phyloP scores from a whole-genome alignment of 192 early-diverging fungal genomes.

The Endogone sp. region DNA sequence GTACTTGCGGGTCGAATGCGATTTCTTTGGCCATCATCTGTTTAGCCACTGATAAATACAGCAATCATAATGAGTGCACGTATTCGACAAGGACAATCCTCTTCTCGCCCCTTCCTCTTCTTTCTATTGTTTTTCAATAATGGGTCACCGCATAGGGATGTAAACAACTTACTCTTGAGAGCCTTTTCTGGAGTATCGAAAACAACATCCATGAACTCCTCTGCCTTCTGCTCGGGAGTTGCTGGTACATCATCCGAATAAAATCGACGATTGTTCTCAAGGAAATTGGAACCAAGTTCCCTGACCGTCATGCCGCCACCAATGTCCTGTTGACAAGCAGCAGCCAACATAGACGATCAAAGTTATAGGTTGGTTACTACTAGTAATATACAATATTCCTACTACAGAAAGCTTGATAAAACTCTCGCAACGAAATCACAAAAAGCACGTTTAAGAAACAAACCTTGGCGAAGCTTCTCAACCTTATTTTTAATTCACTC shows the following conservation, averaged over 20 bases:
- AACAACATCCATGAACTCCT: slow-evolving; percentile 35
- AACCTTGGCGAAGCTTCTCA: neutral
- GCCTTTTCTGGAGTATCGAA: slow-evolving; percentile 52
- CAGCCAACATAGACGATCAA: too few relatives aligned
- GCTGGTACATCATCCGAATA: slow-evolving; percentile 58
- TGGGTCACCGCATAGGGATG: too few relatives aligned
- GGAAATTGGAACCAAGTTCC: slow-evolving; percentile 59
- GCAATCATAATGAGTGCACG: too few relatives aligned
- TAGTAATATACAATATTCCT: too few relatives aligned
- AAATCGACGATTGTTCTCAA: slow-evolving; percentile 44
- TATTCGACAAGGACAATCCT: too few relatives aligned
- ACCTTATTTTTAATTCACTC: slow-evolving; percentile 15
- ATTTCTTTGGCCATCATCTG: slow-evolving; percentile 73
- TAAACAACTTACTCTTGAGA: slow-evolving; percentile 35
- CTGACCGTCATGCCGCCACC: slow-evolving; percentile 54
- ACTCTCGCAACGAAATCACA: neutral
- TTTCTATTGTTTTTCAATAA: slow-evolving; percentile 7
- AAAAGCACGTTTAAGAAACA: neutral
- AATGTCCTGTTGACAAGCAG: too few relatives aligned
- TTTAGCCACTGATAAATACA: slow-evolving; percentile 64
- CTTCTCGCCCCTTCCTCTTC: too few relatives aligned
- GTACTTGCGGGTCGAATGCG: slow-evolving; percentile 73
- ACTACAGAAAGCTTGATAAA: neutral
- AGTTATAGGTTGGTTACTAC: too few relatives aligned
- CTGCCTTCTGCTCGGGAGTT: slow-evolving; percentile 52